phyloP scores from a whole-genome alignment of 805 yeast species.

The Kazachstania kunashirensis region DNA sequence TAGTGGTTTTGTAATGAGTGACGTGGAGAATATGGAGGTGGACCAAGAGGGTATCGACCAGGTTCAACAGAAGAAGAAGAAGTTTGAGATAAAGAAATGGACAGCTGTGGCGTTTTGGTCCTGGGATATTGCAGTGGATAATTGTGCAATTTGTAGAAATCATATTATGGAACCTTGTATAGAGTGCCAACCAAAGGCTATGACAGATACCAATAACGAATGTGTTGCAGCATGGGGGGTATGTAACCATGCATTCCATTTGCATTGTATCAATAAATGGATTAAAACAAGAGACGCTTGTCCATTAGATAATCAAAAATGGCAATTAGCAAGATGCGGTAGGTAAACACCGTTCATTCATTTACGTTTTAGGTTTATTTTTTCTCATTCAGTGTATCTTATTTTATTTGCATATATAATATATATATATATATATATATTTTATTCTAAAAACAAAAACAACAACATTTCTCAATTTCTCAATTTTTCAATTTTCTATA shows the following conservation, averaged over 20 bases:
- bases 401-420: not conserved
- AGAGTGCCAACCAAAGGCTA: constrained; percentile 82
- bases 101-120: constrained; percentile 99
- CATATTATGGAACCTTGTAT: constrained; percentile 98
- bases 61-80: constrained; percentile 37
- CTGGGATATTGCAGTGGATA: constrained; percentile 93
- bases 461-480: not conserved
- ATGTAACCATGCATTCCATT: constrained; percentile 96
- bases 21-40: constrained; percentile 20
- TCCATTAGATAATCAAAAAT: constrained; percentile 89
- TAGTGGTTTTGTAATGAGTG: no score
- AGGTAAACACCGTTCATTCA: constrained; percentile 29
- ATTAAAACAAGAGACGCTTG: constrained; percentile 89
- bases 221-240: constrained; percentile 97
- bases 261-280: constrained; percentile 96
- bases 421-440: constrained; percentile 3
- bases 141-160: constrained; percentile 96
- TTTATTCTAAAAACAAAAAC: not conserved
- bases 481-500: constrained; percentile 6
- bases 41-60: constrained; percentile 12
- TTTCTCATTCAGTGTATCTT: not conserved
- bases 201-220: constrained; percentile 51
- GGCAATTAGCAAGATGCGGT: constrained; percentile 73
- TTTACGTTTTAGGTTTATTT: no score
- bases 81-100: constrained; percentile 94